A percentile compares a stretch with the other conserved stretches of the same genome.
phyloP scores from a whole-genome alignment of 2,329 filamentous ascomycete genomes.

The Pseudocercospora pini-densiflorae region DNA sequence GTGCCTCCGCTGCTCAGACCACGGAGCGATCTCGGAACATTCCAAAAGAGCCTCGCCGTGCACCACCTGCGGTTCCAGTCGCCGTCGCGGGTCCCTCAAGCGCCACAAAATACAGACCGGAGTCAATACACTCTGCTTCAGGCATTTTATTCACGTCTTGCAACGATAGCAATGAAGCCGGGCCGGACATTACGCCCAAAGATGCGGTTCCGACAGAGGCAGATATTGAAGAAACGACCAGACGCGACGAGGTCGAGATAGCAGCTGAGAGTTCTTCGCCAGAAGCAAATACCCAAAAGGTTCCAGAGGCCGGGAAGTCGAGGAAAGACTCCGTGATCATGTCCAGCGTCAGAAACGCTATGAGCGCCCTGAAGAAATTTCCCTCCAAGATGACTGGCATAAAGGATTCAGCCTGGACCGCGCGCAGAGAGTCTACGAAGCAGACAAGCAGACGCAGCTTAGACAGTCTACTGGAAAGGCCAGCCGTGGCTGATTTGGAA shows the following conservation, averaged over 20 bases:
- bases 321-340: background rate
- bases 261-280: background rate
- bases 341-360: conserved; percentile 1
- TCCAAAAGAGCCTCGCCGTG: background rate
- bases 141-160: conserved; percentile 4
- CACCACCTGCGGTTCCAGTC: background rate
- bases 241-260: background rate
- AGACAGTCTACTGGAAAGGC: background rate
- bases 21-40: background rate
- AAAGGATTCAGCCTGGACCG: background rate
- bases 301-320: background rate
- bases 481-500: background rate
- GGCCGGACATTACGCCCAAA: background rate
- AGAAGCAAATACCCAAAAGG: background rate
- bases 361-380: background rate
- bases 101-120: background rate
- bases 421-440: background rate
- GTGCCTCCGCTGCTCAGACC: background rate
- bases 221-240: background rate
- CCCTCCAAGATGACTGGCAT: background rate
- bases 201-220: background rate
- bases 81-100: background rate
- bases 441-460: background rate
- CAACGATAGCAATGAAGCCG: background rate
- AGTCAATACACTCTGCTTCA: background rate